These are phyloP conservation scores for Nemania serpens DNA, from an alignment of 2,329 filamentous ascomycete genomes.

Conservation along the genomic window DNA sequence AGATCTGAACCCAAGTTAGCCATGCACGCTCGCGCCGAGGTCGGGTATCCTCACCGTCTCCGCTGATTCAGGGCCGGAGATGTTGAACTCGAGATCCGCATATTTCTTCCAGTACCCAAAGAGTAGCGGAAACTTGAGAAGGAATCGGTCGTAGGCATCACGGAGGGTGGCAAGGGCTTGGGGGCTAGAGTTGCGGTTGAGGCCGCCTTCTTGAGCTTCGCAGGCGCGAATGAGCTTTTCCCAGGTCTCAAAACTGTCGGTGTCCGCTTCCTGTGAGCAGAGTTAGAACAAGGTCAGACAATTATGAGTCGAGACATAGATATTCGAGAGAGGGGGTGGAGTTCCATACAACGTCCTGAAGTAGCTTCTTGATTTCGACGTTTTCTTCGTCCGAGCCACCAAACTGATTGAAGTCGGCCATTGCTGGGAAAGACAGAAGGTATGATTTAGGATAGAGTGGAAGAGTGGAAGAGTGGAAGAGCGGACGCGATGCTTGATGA, in stretches of 20 bases:
- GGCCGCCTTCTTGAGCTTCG: slow-evolving; percentile 85
- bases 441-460: neutral
- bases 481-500: neutral
- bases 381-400: slow-evolving; percentile 81
- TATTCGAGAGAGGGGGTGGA: neutral
- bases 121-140: slow-evolving; percentile 90
- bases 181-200: slow-evolving; percentile 95
- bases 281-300: slow-evolving; percentile 22
- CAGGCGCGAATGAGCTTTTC: slow-evolving; percentile 86
- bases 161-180: slow-evolving; percentile 87
- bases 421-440: slow-evolving; percentile 41
- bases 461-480: neutral
- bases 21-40: slow-evolving; percentile 3
- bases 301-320: neutral
- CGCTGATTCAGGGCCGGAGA: slow-evolving; percentile 93
- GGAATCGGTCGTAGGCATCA: slow-evolving; percentile 87
- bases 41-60: slow-evolving; percentile 71
- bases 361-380: slow-evolving; percentile 78
- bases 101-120: slow-evolving; percentile 99
- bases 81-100: slow-evolving; percentile 95
- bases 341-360: slow-evolving; percentile 73
- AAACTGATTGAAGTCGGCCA: slow-evolving; percentile 74
- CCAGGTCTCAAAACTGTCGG: slow-evolving; percentile 94
- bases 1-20: slow-evolving; percentile 66
- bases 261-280: slow-evolving; percentile 61